These are phyloP conservation scores for Xylariaceae sp. DNA, from an alignment of 2,329 filamentous ascomycete species.

Conservation along the genomic window DNA sequence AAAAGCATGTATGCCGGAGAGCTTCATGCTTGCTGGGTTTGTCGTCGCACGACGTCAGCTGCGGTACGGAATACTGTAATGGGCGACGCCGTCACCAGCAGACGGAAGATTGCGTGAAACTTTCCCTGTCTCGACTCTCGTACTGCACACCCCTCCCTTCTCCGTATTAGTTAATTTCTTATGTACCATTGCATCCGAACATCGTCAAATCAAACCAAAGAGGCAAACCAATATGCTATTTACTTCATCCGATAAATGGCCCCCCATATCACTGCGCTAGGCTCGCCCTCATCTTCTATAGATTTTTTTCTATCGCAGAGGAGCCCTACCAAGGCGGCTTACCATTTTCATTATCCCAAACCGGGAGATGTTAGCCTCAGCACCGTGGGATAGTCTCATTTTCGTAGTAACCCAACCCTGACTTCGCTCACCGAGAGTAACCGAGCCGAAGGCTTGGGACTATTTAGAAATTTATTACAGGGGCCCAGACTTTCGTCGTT, in stretches of 20 bases:
- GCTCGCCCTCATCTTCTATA: conserved; percentile 2
- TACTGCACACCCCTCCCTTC: conserved; percentile 2
- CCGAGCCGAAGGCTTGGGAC: background rate
- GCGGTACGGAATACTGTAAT: conserved; percentile 27
- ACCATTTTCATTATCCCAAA: background rate
- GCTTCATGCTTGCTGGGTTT: background rate
- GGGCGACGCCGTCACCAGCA: conserved; percentile 17
- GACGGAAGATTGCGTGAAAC: background rate
- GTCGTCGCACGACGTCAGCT: conserved; percentile 23
- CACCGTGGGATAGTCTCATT: conserved; percentile 1
- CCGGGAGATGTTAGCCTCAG: conserved; percentile 2
- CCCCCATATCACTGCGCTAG: conserved; percentile 3
- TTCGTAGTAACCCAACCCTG: background rate
- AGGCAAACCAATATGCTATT: conserved; percentile 1
- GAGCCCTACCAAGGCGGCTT: conserved; percentile 4
- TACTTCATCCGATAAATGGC: background rate
- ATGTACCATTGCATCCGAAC: conserved; percentile 14
- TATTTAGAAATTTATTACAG: background rate
- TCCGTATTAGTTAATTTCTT: conserved; percentile 2
- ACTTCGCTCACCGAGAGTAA: conserved; percentile 22
- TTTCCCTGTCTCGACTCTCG: background rate
- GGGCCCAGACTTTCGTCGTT: conserved; percentile 1
- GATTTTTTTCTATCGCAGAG: background rate
- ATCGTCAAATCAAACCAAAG: background rate
- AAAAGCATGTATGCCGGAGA: no score